A percentile compares a stretch with the other conserved stretches of the same genome.
Conservation (phyloP, 163 green algal species). For the Scenedesmus sp. region DNA sequence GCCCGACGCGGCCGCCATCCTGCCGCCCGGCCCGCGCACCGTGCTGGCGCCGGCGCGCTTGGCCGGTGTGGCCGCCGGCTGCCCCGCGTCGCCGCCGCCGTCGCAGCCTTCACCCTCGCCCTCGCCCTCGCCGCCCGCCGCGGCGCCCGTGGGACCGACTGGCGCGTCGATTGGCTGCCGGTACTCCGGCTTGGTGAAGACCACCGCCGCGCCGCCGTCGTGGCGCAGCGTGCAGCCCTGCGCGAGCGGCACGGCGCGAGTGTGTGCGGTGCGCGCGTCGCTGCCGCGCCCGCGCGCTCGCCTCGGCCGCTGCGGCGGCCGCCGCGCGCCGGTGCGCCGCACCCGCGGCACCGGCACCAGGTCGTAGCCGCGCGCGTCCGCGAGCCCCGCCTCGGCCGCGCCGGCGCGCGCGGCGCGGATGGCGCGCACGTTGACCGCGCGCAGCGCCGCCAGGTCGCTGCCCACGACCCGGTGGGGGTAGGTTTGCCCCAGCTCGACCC, state of each 20-base stretch:
- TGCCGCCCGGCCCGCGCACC: neutral
- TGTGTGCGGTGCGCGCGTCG: neutral
- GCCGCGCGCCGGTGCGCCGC: neutral
- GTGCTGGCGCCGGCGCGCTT: no score
- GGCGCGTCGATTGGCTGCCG: conserved; percentile 10
- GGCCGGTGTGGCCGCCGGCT: no score
- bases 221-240: conserved; percentile 36
- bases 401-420: conserved; percentile 23
- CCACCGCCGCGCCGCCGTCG: conserved; percentile 44
- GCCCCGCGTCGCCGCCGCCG: no score
- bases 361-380: conserved; percentile 48
- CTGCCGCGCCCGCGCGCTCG: neutral
- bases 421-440: conserved; percentile 19
- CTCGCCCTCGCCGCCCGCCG: conserved; percentile 7
- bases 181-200: conserved; percentile 50
- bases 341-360: conserved; percentile 42
- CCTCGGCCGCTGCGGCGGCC: neutral
- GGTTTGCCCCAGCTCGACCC: conserved; percentile 42
- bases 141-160: conserved; percentile 3
- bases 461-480: conserved; percentile 43
- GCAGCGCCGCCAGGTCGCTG: neutral
- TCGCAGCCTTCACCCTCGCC: no score
- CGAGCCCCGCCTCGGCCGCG: conserved; percentile 4
- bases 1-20: neutral
- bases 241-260: no score